These are phyloP conservation scores for Ophiostoma quercus DNA, from an alignment of 2,329 filamentous ascomycete genomes.

Conservation along the genomic window DNA sequence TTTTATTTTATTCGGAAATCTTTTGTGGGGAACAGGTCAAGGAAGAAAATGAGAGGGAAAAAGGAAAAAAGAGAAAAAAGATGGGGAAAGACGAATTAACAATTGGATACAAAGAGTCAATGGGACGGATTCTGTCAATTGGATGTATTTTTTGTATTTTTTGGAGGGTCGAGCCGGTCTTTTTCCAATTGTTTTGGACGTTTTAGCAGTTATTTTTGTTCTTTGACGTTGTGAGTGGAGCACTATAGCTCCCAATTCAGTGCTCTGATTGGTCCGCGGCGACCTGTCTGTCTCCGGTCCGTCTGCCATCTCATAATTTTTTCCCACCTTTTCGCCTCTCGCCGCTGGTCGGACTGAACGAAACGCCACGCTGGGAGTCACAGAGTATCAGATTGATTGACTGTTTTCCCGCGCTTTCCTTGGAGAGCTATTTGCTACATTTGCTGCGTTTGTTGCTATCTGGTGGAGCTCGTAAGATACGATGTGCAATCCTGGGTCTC, in stretches of 20 bases:
- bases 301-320: constrained; percentile 5
- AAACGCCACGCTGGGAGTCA: constrained; percentile 3
- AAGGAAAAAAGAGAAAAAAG: constrained; percentile 4
- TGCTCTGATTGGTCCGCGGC: constrained; percentile 25
- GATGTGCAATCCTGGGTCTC: not conserved
- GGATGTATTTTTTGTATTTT: not conserved
- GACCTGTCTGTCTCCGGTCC: constrained; percentile 26
- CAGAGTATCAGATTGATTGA: not conserved
- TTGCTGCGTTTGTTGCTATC: not conserved
- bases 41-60: not conserved
- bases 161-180: not conserved
- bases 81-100: not conserved
- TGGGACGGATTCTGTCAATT: not conserved
- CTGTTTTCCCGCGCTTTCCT: not conserved
- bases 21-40: constrained; percentile 19
- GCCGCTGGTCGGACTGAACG: constrained; percentile 12
- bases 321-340: constrained; percentile 15
- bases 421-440: not conserved
- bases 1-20: not conserved
- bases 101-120: constrained; percentile 18
- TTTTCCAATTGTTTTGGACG: not conserved
- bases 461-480: not conserved
- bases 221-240: constrained; percentile 2
- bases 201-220: constrained; percentile 1
- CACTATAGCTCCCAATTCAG: constrained; percentile 18